These are phyloP conservation scores for Pseudogymnoascus sp. DNA, from an alignment of 2,329 filamentous ascomycete genomes.

Conservation along the genomic window DNA sequence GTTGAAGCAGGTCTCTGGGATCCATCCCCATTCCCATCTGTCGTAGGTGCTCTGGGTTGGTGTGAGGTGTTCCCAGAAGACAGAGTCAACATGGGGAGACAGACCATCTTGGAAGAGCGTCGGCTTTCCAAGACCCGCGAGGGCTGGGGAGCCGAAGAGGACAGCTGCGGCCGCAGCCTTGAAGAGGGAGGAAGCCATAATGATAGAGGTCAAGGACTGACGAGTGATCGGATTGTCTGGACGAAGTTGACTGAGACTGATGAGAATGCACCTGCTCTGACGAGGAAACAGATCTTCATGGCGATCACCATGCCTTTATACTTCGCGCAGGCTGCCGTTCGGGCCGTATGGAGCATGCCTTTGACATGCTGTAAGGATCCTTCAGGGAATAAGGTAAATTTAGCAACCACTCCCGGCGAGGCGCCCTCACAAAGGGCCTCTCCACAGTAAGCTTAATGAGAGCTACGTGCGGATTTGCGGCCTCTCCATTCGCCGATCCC, in stretches of 20 bases:
- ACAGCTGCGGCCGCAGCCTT: not conserved
- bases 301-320: not conserved
- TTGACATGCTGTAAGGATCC: not conserved
- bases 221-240: not conserved
- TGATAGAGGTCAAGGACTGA: not conserved
- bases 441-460: not conserved
- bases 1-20: constrained; percentile 16
- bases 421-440: not conserved
- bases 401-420: not conserved
- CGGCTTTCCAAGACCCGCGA: not conserved
- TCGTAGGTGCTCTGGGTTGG: constrained; percentile 9
- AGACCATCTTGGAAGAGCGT: constrained; percentile 11
- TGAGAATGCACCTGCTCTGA: constrained; percentile 1
- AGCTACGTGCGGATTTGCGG: constrained; percentile 2
- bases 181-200: not conserved
- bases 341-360: not conserved
- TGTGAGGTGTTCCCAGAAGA: not conserved
- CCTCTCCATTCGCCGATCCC: not conserved
- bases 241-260: not conserved
- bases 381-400: not conserved
- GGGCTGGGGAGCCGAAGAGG: not conserved
- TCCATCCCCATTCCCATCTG: constrained; percentile 13
- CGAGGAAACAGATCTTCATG: not conserved
- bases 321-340: not conserved
- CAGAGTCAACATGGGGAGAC: constrained; percentile 10